Base-by-base conservation (phyloP, 306 rosid genomes). In the Rosa persica region DNA sequence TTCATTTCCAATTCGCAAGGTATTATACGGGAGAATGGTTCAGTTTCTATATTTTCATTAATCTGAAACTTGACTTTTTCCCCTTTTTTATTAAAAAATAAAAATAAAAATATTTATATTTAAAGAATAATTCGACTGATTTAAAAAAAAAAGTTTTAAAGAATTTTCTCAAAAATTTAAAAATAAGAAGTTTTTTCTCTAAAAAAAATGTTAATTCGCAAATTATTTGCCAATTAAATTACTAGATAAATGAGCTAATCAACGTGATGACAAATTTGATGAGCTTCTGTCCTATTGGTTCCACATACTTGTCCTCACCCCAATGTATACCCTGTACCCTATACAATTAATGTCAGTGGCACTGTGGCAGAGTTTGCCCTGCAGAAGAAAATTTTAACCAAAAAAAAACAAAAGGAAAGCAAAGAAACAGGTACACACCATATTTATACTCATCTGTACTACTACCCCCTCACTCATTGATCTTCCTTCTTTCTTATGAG, bases 311-410 rank as follows among this genome's bases (percentile, higher is more conserved):
- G 81, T 81, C 20, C 39, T 11, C 67, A 30, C 3, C 36, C 36
- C 36, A 30, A 30, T 61, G 67, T 12, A 12, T 4, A 12, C 36
- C 11, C 23, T 12, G n/a, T n/a, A n/a, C n/a, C n/a, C 38, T 60
- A 30, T 27, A n/a, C 62, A 55, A 55, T 60, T 12, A n/a, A n/a
- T n/a, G n/a, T n/a, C n/a, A 60, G 10, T 23, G 66, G 2, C 2
- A 30, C n/a, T n/a, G 36, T 30, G 36, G 36, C 72, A 39, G 46
- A 61, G 44, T 61, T 23, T 75, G 71, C 79, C 55, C 78, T 74
- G 23, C 69, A 44, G 47, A 75, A 30, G 54, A 58, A 16, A 43
- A 25, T 20, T 6, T 61, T 11, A n/a, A 61, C 71, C 47, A 46
- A 61, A 61, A 27, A 27, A 51, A 34, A 51, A 51, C 42, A n/a